Conservation (phyloP, 176 grass and related monocot species). For the Saccharum officinarum region DNA sequence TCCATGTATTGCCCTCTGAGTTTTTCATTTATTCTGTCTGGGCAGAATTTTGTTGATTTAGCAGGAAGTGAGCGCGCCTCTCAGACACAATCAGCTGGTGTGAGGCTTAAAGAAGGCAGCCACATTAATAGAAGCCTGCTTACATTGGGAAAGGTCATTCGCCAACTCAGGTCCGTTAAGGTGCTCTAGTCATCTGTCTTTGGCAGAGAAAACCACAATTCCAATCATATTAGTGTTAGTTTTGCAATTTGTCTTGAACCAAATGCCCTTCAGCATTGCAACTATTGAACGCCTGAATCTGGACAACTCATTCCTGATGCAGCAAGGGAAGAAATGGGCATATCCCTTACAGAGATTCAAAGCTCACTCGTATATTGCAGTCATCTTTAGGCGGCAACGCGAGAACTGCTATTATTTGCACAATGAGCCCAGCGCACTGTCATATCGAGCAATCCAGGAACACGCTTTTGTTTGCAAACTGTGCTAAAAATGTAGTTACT, state of each 20-base stretch:
- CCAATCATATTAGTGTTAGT: neutral
- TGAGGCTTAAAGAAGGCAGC: conserved; percentile 89
- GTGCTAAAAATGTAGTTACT: conserved; percentile 75
- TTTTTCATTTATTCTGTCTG: neutral
- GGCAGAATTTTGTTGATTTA: conserved; percentile 92
- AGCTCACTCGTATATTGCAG: conserved; percentile 89
- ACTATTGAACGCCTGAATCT: neutral
- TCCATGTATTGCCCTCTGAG: neutral
- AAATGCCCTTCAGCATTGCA: neutral
- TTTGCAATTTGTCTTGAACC: neutral
- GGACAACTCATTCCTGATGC: conserved; percentile 19
- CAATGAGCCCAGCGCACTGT: conserved; percentile 79
- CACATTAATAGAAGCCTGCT: conserved; percentile 94
- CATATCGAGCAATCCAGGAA: conserved; percentile 90
- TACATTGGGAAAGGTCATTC: conserved; percentile 92
- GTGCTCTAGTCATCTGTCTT: conserved; percentile 20
- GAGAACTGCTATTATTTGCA: conserved; percentile 89
- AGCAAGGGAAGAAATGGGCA: conserved; percentile 85
- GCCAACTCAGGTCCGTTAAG: conserved; percentile 73
- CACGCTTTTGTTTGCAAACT: conserved; percentile 85
- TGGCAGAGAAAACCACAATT: neutral
- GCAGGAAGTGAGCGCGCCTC: conserved; percentile 95
- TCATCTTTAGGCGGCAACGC: conserved; percentile 82
- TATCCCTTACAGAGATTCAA: conserved; percentile 90
- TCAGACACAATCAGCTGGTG: conserved; percentile 60